Conservation (phyloP, 2,329 filamentous ascomycete species). For the Colletotrichum cordylinicola region DNA sequence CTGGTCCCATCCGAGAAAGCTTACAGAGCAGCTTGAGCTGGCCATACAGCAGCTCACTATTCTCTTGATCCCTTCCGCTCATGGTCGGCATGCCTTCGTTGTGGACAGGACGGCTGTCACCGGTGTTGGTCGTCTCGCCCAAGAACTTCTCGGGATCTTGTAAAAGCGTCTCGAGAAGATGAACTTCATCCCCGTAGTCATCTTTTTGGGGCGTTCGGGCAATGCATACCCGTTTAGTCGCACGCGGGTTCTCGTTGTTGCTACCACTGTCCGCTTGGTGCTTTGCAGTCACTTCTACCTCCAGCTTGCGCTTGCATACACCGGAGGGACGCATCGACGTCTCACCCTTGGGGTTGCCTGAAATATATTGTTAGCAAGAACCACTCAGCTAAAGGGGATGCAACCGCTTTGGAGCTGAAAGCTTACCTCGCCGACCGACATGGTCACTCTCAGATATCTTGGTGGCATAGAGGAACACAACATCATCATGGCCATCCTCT, state of each 20-base stretch:
- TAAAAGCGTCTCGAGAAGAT: background rate
- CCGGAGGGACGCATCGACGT: background rate
- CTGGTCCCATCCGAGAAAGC: background rate
- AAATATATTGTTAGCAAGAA: background rate
- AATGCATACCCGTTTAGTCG: background rate
- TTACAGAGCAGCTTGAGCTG: background rate
- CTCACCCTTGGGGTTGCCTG: background rate
- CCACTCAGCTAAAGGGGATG: background rate
- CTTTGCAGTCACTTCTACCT: background rate
- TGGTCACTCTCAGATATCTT: background rate
- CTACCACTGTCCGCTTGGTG: background rate
- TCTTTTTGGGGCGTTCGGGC: background rate
- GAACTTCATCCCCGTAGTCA: background rate
- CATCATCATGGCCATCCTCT: background rate
- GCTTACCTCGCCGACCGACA: background rate
- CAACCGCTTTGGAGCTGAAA: background rate
- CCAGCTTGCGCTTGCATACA: background rate
- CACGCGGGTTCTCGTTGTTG: background rate
- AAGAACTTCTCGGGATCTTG: background rate
- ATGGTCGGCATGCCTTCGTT: background rate
- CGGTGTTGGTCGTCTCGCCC: background rate
- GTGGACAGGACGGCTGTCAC: background rate
- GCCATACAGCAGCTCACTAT: background rate
- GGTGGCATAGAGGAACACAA: background rate
- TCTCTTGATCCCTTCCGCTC: background rate